Base-by-base conservation (phyloP, 2,329 filamentous ascomycete genomes). In the Ophiostoma novo-ulmi region DNA sequence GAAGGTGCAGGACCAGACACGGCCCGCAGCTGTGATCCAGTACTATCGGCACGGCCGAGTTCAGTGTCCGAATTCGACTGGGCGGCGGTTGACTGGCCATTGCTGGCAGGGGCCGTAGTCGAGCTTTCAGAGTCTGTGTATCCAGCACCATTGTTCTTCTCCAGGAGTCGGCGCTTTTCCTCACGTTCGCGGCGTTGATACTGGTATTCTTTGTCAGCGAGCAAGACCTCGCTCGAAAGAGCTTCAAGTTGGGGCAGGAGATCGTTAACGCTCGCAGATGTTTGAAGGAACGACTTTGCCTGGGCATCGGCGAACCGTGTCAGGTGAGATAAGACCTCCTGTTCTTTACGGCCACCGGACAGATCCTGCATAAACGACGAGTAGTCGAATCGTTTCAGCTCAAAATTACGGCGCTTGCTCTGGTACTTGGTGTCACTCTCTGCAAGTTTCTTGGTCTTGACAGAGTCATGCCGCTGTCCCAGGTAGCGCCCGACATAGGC, bases 311-410 rank as follows among this genome's bases (percentile, higher is more conserved):
- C 96, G 78, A 94, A 99, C 78, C 91, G 94, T 1, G 95, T 99
- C 41, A 99, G 84, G 77, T 97, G 92, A 0, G 94, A 98, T 39
- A 99, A 81, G 5, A 99, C 92, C 78, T 99, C 95, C 77, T 98
- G 95, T 76, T 99, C 95, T 79, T 98, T 99, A 73, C 95, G 90
- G n/a, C 95, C 95, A 39, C 95, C 95, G 74, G 98, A 95, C n/a
- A 99, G 85, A 82, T 99, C 95, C 77, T 98, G 94, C 92, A 99
- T 97, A 78, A 98, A 99, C 17, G 93, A 97, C 3, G 94, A 98
- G 79, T 99, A 99, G 80, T 99, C 96, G 77, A 99, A 99, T 11
- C 96, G 90, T 82, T 97, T 97, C 71, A 99, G 85, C 82, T 99
- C 95, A 77, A 99, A 99, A 75, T 93, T 97, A 64, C 92, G 89